These are phyloP conservation scores for Silybum marianum DNA, from an alignment of 129 eudicot genomes.

Conservation along the genomic window DNA sequence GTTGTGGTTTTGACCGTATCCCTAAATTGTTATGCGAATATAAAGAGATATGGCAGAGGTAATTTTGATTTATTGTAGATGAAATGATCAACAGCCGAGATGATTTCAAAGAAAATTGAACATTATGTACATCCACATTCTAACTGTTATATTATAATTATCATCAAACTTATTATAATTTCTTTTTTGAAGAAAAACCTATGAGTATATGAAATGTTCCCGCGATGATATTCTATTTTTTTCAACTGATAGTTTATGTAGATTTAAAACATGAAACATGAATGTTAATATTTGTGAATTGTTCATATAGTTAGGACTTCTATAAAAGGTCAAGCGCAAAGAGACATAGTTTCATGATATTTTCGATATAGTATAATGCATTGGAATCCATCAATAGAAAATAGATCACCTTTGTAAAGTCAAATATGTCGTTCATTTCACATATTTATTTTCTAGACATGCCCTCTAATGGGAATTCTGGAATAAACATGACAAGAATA, in stretches of 20 bases:
- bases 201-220: background rate
- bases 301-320: background rate
- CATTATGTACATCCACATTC: background rate
- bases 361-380: background rate
- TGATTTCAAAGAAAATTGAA: background rate
- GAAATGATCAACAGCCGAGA: background rate
- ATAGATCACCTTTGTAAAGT: background rate
- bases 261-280: background rate
- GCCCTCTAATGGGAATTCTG: background rate
- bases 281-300: background rate
- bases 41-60: background rate
- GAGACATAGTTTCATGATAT: background rate
- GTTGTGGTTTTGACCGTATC: background rate
- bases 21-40: background rate
- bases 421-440: slow-evolving; percentile 15
- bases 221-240: background rate
- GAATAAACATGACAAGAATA: background rate
- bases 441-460: slow-evolving; percentile 2
- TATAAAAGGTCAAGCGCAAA: background rate
- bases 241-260: background rate
- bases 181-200: background rate
- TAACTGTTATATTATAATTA: background rate
- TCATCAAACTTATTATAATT: background rate
- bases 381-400: slow-evolving; percentile 1
- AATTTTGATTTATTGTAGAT: no score